Evolutionary conservation across 2,329 filamentous ascomycete species (phyloP), one percentile per base, ranked within the genome.

Genomic region (Colletotrichum plurivorum): DNA sequence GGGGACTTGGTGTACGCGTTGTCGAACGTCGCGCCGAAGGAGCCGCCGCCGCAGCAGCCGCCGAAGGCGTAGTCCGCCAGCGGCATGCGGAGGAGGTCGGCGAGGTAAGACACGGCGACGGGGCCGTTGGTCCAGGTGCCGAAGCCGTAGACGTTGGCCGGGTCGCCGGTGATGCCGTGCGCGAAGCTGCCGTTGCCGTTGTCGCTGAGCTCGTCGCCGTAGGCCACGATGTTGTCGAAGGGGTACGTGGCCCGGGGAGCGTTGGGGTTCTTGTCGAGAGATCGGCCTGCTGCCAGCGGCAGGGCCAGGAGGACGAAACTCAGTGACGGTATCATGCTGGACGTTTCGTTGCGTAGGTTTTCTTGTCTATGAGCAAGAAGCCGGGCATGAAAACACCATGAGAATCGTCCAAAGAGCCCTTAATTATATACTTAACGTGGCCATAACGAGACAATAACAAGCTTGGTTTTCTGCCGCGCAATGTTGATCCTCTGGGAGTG

Each of bases 91-190:
- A 59, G 22, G 12, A 64, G 62, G n/a, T 64, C 54, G 36, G 62
- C 54, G 36, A 64, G 62, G 18, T 64, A 63, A 12, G 60, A 63
- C 5, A 63, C 52, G 20, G 60, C 60, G 18, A 63, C 52, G 25
- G 52, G 60, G 27, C 60, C 60, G 20, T 63, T 63, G 18, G 52
- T 63, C 52, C 60, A 63, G 18, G 60, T 63, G 1, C 60, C 52
- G 43, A 56, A 63, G 15, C 60, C 60, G 53, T 63, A 63, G 7
- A 63, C 60, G 27, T 49, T 57, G 25, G 60, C 52, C 12, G 60
- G 60, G 31, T 63, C 27, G 4, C 52, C 60, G 20, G 60, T 63
- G 27, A 63, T 60, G 5, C 46, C 57, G 3, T 60, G 57, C 0
- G 57, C 57, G 9, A 60, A 60, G 31, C 57, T 60, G 0, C 57